Conservation (phyloP, 1,139 yeast genomes). For the Groenewaldozyma sp. region DNA sequence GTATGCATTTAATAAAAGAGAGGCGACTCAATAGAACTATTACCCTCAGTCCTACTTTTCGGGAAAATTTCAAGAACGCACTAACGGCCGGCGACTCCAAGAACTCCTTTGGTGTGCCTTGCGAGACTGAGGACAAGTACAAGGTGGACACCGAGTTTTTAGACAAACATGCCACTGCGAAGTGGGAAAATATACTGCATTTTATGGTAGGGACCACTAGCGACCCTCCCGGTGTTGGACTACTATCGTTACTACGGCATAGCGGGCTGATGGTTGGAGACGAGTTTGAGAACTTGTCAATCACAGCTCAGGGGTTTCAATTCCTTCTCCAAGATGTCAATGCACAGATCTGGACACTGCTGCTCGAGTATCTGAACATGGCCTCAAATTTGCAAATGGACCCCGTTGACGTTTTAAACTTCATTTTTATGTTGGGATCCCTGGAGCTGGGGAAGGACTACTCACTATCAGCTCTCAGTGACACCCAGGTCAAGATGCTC, state of each 20-base stretch:
- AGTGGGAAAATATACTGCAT: slow-evolving; percentile 94
- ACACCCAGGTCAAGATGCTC: slow-evolving; percentile 78
- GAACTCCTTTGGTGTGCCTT: slow-evolving; percentile 48
- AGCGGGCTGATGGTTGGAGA: slow-evolving; percentile 75
- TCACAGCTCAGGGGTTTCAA: slow-evolving; percentile 90
- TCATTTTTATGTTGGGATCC: slow-evolving; percentile 87
- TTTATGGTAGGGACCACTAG: slow-evolving; percentile 89
- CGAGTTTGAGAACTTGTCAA: slow-evolving; percentile 41
- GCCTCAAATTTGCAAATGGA: slow-evolving; percentile 84
- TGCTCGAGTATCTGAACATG: slow-evolving; percentile 77
- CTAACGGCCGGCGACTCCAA: slow-evolving; percentile 61
- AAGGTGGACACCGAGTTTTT: slow-evolving; percentile 55
- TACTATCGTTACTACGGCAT: slow-evolving; percentile 37
- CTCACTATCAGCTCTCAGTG: slow-evolving; percentile 58
- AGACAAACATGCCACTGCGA: slow-evolving; percentile 71
- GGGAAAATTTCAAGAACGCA: slow-evolving; percentile 69
- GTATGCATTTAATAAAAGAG: slow-evolving; percentile 69
- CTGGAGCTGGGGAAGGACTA: slow-evolving; percentile 86
- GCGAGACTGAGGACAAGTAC: slow-evolving; percentile 41
- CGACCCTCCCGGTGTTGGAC: slow-evolving; percentile 42
- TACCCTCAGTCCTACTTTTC: slow-evolving; percentile 62
- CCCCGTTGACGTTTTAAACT: slow-evolving; percentile 90
- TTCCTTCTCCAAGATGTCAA: slow-evolving; percentile 85
- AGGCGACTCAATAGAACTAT: slow-evolving; percentile 45
- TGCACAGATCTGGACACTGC: slow-evolving; percentile 89